phyloP scores from a whole-genome alignment of 805 yeast species.

The Hanseniaspora guilliermondii region DNA sequence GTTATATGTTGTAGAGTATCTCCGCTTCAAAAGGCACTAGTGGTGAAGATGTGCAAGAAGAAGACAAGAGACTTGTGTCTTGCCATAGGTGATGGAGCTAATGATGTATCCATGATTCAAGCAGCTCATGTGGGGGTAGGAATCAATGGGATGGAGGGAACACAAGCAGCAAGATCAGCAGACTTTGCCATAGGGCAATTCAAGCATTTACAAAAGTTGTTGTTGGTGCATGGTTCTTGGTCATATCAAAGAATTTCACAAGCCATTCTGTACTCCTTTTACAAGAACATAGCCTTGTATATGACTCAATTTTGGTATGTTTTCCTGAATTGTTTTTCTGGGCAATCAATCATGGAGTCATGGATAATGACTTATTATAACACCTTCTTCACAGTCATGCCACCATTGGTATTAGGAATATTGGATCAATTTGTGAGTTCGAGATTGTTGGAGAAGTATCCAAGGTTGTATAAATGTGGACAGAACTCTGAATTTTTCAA shows the following conservation, averaged over 20 bases:
- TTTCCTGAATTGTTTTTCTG: slow-evolving; percentile 81
- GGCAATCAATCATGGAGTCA: slow-evolving; percentile 90
- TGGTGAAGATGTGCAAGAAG: slow-evolving; percentile 83
- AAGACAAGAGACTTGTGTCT: slow-evolving; percentile 60
- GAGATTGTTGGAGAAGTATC: slow-evolving; percentile 76
- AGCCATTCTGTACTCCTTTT: slow-evolving; percentile 87
- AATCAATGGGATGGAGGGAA: slow-evolving; percentile 97
- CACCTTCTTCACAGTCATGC: slow-evolving; percentile 84
- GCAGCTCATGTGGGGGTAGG: slow-evolving; percentile 99
- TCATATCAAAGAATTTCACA: slow-evolving; percentile 87
- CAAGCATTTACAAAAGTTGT: slow-evolving; percentile 64
- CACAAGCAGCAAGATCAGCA: slow-evolving; percentile 98
- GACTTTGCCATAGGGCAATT: slow-evolving; percentile 96
- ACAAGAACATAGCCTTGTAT: slow-evolving; percentile 87
- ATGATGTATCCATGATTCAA: slow-evolving; percentile 97
- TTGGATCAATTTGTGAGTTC: slow-evolving; percentile 95
- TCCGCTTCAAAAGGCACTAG: slow-evolving; percentile 91
- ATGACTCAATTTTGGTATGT: slow-evolving; percentile 99
- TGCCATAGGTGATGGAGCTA: slow-evolving; percentile 98
- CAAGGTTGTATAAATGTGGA: slow-evolving; percentile 83
- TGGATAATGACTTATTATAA: slow-evolving; percentile 97
- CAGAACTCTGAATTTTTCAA: slow-evolving; percentile 81
- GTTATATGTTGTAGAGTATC: slow-evolving; percentile 97
- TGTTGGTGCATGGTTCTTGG: slow-evolving; percentile 96
- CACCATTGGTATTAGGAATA: slow-evolving; percentile 92